phyloP scores from a whole-genome alignment of 306 rosid genomes.

The Prunus dulcis region DNA sequence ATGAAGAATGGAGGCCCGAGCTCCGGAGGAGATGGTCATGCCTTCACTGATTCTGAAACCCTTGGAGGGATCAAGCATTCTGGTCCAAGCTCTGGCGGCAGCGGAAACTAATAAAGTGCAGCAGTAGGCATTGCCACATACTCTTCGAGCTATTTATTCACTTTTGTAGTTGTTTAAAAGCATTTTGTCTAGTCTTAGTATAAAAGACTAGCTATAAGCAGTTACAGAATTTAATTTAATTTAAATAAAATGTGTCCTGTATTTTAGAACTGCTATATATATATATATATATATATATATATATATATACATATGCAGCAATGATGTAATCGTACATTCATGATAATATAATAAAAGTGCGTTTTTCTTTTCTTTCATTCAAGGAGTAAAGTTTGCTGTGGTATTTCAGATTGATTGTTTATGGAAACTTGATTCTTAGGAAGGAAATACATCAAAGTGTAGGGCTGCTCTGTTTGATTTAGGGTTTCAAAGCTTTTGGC shows the following conservation, averaged over 20 bases:
- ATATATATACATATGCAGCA: neutral
- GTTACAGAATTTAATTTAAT: too few relatives aligned
- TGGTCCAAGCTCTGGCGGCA: slow-evolving; percentile 25
- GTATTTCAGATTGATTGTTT: neutral
- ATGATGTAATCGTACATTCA: neutral
- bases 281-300: neutral
- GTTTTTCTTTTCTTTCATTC: neutral
- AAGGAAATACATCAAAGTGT: neutral
- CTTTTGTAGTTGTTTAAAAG: neutral
- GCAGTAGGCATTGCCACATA: neutral
- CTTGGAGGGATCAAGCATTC: slow-evolving; percentile 27
- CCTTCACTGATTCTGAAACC: slow-evolving; percentile 14
- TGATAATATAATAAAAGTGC: neutral
- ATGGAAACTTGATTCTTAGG: neutral
- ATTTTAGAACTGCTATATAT: neutral
- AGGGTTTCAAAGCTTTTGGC: neutral
- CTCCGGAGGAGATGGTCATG: slow-evolving; percentile 20
- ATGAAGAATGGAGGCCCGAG: slow-evolving; percentile 34
- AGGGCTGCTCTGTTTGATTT: neutral
- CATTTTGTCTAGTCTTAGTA: too few relatives aligned
- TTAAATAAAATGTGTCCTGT: neutral
- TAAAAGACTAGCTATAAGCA: too few relatives aligned
- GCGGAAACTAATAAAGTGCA: slow-evolving; percentile 17
- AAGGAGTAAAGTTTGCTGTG: neutral
- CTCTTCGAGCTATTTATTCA: neutral